Evolutionary conservation across 2,329 filamentous ascomycete genomes (phyloP), one percentile per base, ranked within the genome.

Genomic region (Ascochyta fabae): DNA sequence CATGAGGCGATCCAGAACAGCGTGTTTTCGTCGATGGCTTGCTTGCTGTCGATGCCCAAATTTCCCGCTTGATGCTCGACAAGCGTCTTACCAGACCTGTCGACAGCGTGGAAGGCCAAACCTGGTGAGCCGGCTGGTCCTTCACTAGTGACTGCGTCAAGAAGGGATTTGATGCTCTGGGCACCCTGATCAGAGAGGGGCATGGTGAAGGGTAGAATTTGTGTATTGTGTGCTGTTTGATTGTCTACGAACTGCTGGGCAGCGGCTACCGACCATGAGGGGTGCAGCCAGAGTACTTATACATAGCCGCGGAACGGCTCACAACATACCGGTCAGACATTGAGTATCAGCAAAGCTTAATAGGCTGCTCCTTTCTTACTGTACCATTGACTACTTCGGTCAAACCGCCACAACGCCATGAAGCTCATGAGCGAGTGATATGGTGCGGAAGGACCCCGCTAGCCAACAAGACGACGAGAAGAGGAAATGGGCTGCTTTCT

Each of bases 1-100:
- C 80, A 83, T 1, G 79, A 82, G 1, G 82, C 81, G 19, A 85
- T 81, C 81, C 81, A 84, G 64, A 87, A 89, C 1, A 85, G 75
- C 8, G 78, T 85, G 35, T 90, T 85, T 0, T 85, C 72, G 0
- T 80, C 81, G 82, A 90, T 86, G 4, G 80, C 75, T 41, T 85
- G 80, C 0, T 75, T 61, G 2, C 68, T 69, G 7, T 75, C 68
- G 4, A 79, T 52, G 13, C 77, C 73, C 24, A 68, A 66, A 29
- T 74, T 78, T 10, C 79, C 79, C 4, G 78, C 76, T 2, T 78
- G 75, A 56, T 75, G 71, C 40, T 77, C 71, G 24, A 74, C 70
- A 10, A 81, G 72, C 1, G 75, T 68, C 3, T 79, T 69, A 53
- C 79, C 79, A 46, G 75, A 70, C 55, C 75, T 78, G 68, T 80